phyloP scores from a whole-genome alignment of 148 eudicot genomes.

The Chenopodium quinoa region DNA sequence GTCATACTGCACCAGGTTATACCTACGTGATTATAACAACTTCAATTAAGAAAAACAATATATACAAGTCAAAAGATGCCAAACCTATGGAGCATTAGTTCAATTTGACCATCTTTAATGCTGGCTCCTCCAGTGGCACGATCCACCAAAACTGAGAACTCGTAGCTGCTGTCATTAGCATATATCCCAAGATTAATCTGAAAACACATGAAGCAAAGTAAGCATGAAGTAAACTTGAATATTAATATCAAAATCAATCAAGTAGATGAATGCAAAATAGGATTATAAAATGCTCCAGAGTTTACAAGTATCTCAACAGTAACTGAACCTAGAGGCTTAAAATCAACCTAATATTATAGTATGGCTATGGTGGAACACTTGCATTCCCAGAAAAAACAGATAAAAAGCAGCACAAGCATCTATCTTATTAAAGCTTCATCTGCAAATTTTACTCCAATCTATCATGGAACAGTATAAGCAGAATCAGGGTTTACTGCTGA shows the following conservation, averaged over 20 bases:
- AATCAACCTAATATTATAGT: too few species aligned
- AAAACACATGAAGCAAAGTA: conserved; percentile 9
- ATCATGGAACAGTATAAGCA: too few species aligned
- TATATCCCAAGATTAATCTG: conserved; percentile 88
- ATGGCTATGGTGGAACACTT: too few species aligned
- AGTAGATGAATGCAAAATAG: too few species aligned
- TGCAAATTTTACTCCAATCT: too few species aligned
- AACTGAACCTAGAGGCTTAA: too few species aligned
- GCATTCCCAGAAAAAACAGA: too few species aligned
- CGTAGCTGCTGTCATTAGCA: conserved; percentile 51
- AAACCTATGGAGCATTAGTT: conserved; percentile 88
- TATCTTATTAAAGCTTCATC: too few species aligned
- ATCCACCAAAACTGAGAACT: conserved; percentile 85
- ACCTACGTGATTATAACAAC: neutral
- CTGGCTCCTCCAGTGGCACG: conserved; percentile 91
- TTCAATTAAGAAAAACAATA: neutral
- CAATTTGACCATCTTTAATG: conserved; percentile 74
- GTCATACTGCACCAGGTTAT: neutral
- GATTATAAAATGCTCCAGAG: neutral
- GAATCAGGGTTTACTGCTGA: too few species aligned
- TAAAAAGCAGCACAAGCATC: too few species aligned
- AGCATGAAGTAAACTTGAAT: neutral
- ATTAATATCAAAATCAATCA: too few species aligned
- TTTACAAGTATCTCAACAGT: neutral
- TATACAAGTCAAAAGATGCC: conserved; percentile 4